These are phyloP conservation scores for Colletotrichum eleusines DNA, from an alignment of 2,329 filamentous ascomycete genomes.

Conservation along the genomic window DNA sequence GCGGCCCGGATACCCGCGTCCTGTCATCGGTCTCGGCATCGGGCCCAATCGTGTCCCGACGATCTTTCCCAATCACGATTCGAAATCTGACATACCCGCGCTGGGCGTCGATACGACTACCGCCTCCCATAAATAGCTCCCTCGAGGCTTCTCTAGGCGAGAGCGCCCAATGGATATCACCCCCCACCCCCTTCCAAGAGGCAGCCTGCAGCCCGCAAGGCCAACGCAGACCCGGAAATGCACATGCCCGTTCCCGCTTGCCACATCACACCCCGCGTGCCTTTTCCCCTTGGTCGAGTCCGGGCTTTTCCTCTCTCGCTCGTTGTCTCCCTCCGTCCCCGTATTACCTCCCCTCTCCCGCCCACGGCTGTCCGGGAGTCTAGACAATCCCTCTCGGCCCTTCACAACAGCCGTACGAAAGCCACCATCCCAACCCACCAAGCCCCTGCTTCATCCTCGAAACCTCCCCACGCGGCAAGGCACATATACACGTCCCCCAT, in stretches of 20 bases:
- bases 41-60: neutral
- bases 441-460: neutral
- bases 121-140: conserved; percentile 9
- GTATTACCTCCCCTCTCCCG: too few species aligned
- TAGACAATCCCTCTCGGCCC: neutral
- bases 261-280: conserved; percentile 17
- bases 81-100: neutral
- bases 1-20: neutral
- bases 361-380: neutral
- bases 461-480: conserved; percentile 3
- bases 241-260: neutral
- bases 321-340: neutral
- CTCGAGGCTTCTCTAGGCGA: neutral
- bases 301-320: neutral
- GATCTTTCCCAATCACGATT: conserved; percentile 7
- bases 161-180: too few species aligned
- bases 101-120: neutral
- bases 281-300: too few species aligned
- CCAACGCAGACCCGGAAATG: conserved; percentile 3
- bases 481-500: conserved; percentile 1
- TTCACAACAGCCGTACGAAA: neutral
- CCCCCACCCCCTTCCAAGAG: neutral
- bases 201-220: neutral
- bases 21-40: neutral
- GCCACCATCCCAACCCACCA: neutral